A percentile compares a stretch with the other conserved stretches of the same genome.
These are phyloP conservation scores for Termitomyces eurrhizus DNA, from an alignment of 768 basidiomycete genomes.

Conservation along the genomic window DNA sequence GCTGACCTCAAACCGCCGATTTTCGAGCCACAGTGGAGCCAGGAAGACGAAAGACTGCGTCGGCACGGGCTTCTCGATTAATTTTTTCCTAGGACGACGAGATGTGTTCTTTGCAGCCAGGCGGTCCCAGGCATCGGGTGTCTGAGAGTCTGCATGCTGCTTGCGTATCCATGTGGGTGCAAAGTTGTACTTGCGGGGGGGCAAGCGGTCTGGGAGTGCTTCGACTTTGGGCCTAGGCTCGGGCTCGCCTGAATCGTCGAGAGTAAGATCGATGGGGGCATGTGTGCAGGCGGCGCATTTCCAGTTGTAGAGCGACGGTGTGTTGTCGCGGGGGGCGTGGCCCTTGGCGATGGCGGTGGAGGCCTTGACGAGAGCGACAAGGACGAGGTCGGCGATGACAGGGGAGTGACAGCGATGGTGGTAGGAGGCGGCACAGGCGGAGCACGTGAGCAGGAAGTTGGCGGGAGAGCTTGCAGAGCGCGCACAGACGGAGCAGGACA, in stretches of 20 bases:
- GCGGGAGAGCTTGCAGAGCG: conserved; percentile 17
- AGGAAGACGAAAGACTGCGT: conserved; percentile 1
- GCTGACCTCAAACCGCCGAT: not conserved
- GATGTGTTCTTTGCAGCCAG: not conserved
- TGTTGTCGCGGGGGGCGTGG: conserved; percentile 4
- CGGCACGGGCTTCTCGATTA: not conserved
- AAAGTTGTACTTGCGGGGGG: conserved; percentile 10
- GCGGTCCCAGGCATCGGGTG: conserved; percentile 6
- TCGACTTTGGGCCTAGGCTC: conserved; percentile 4
- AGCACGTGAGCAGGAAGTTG: conserved; percentile 32
- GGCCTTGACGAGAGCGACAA: conserved; percentile 27
- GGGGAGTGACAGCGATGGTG: conserved; percentile 39
- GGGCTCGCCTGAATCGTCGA: conserved; percentile 5
- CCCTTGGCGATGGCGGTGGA: conserved; percentile 10
- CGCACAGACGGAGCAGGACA: conserved; percentile 20
- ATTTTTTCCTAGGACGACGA: not conserved
- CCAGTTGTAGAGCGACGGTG: conserved; percentile 17
- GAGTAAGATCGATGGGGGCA: conserved; percentile 4
- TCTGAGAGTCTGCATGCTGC: conserved; percentile 5
- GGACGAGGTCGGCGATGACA: conserved; percentile 26
- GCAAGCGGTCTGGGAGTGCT: not conserved
- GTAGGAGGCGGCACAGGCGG: conserved; percentile 24
- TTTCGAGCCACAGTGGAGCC: conserved; percentile 8
- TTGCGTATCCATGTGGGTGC: conserved; percentile 17
- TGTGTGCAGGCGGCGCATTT: conserved; percentile 17